Evolutionary conservation across 2,329 filamentous ascomycete genomes (phyloP).

Genomic region (Venturia carpophila): DNA sequence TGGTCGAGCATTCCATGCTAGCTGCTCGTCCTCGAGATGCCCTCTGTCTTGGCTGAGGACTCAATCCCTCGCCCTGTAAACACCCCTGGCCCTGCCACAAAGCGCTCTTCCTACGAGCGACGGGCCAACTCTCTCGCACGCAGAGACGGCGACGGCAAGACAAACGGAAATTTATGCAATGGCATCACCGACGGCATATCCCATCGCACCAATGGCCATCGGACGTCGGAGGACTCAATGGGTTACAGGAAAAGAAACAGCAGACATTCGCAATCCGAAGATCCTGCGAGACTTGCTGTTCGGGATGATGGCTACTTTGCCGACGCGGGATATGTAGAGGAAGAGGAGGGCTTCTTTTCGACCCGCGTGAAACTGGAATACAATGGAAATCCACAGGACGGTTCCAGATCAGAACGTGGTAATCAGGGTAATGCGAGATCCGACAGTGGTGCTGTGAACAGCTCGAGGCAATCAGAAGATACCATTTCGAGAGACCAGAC

Average conservation of each 20-base stretch:
- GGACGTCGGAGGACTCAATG: conserved; percentile 12
- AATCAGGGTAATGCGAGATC: conserved; percentile 19
- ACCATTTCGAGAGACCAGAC: conserved; percentile 17
- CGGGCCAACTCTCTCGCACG: conserved; percentile 20
- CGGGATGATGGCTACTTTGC: conserved; percentile 43
- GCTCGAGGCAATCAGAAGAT: conserved; percentile 5
- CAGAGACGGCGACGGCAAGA: conserved; percentile 13
- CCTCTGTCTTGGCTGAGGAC: conserved; percentile 43
- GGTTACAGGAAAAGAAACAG: conserved; percentile 8
- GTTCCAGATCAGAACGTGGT: conserved; percentile 22
- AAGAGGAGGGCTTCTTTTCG: conserved; percentile 31
- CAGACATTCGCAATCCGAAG: conserved; percentile 22
- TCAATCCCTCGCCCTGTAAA: conserved; percentile 31
- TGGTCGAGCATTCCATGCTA: conserved; percentile 9
- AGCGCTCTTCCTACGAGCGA: conserved; percentile 24
- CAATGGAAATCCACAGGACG: conserved; percentile 1
- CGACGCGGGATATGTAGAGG: conserved; percentile 30
- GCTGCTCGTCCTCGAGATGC: conserved; percentile 41
- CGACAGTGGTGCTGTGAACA: background rate
- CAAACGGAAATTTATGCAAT: conserved; percentile 30
- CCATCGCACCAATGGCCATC: conserved; percentile 10
- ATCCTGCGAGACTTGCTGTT: conserved; percentile 17
- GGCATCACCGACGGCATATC: conserved; percentile 13
- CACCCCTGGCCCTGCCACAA: conserved; percentile 24
- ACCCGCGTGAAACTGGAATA: conserved; percentile 31